Percentiles rank a stretch among this genome's conserved stretches.
Evolutionary conservation across 495 filamentous ascomycete species (phyloP).

Genomic region (Hyaloscypha hepaticicola): DNA sequence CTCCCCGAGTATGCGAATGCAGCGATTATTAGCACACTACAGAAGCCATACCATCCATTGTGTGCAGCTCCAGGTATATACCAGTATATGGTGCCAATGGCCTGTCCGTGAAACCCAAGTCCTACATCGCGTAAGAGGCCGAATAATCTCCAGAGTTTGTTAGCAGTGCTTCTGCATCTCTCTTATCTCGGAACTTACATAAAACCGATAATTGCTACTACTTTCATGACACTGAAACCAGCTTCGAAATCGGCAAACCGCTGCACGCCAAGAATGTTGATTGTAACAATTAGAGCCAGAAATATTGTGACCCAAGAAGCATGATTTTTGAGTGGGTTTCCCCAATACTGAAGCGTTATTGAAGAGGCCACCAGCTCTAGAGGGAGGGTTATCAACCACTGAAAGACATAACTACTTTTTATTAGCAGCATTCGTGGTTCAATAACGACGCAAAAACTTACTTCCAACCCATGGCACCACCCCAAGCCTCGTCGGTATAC

Average conservation of each 20-base stretch:
- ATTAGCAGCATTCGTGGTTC: neutral
- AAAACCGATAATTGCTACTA: neutral
- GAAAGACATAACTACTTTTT: neutral
- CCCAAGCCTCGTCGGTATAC: neutral
- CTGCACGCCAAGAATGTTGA: neutral
- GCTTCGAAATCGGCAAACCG: neutral
- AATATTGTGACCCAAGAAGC: neutral
- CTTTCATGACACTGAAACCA: neutral
- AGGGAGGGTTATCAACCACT: neutral
- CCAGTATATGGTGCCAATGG: neutral
- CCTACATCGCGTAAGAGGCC: neutral
- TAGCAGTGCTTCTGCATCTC: no score
- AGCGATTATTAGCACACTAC: neutral
- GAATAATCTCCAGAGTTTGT: neutral
- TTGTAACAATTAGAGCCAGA: neutral
- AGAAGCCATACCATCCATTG: neutral
- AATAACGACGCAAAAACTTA: neutral
- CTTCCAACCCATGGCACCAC: neutral
- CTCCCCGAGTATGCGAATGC: conserved; percentile 87
- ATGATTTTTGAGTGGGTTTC: neutral
- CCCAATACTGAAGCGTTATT: neutral
- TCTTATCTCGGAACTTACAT: neutral
- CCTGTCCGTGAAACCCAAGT: neutral
- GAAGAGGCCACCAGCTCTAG: neutral
- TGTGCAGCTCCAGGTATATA: neutral